Evolutionary conservation across 2,329 filamentous ascomycete species (phyloP).

Genomic region (Botrytis elliptica): DNA sequence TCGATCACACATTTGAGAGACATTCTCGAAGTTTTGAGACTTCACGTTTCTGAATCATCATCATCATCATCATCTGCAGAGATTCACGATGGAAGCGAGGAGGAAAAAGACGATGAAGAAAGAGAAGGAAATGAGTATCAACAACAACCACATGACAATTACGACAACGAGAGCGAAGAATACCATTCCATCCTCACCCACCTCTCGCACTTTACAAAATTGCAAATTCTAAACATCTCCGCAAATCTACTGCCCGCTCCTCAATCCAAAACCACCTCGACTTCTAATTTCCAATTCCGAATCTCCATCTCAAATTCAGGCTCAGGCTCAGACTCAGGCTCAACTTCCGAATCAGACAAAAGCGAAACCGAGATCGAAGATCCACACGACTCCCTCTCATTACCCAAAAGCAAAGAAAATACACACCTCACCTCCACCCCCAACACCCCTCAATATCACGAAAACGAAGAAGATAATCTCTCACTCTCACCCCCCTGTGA

Average conservation of each 20-base stretch:
- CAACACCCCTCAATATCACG: accelerated
- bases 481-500: accelerated
- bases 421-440: not conserved
- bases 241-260: not conserved
- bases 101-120: not conserved
- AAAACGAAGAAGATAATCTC: not conserved
- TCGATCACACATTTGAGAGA: not conserved
- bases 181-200: not conserved
- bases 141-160: not conserved
- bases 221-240: not conserved
- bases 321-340: too few species aligned
- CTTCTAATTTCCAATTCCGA: not conserved
- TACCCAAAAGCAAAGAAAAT: not conserved
- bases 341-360: too few species aligned
- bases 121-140: not conserved
- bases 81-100: not conserved
- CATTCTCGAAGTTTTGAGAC: not conserved
- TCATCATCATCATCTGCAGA: not conserved
- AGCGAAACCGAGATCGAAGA: too few species aligned
- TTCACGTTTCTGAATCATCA: not conserved
- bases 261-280: not conserved
- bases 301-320: too few species aligned
- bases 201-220: not conserved
- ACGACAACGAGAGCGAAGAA: not conserved
- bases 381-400: not conserved